These are phyloP conservation scores for Metschnikowia continentalis DNA, from an alignment of 805 yeast species.

Conservation along the genomic window DNA sequence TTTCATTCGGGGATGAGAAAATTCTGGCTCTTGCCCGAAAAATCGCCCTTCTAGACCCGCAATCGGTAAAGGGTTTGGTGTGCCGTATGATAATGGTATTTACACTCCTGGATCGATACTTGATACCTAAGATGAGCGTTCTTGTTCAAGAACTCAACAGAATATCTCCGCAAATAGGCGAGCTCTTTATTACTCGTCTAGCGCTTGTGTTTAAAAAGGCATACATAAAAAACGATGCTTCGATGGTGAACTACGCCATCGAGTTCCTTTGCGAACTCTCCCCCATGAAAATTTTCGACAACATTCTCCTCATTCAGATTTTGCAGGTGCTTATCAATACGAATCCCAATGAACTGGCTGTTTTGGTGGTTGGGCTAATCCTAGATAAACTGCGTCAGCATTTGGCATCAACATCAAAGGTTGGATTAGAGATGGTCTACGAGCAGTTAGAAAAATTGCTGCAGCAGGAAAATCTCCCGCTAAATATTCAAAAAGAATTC, in stretches of 20 bases:
- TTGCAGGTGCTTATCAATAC: constrained; percentile 34
- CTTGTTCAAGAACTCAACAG: constrained; percentile 59
- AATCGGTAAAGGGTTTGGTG: constrained; percentile 44
- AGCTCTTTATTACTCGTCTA: constrained; percentile 48
- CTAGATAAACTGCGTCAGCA: constrained; percentile 50
- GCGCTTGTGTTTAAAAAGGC: constrained; percentile 55
- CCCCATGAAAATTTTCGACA: constrained; percentile 51
- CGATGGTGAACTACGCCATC: constrained; percentile 39
- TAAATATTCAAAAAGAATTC: constrained; percentile 6
- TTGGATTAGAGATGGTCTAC: constrained; percentile 47
- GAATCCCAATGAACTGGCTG: constrained; percentile 49
- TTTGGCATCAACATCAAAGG: constrained; percentile 39
- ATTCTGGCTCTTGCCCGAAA: not conserved
- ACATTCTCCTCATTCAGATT: constrained; percentile 30
- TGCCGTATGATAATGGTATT: constrained; percentile 54
- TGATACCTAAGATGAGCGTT: constrained; percentile 51
- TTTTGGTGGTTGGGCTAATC: constrained; percentile 51
- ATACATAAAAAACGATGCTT: constrained; percentile 28
- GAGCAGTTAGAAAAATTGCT: constrained; percentile 59
- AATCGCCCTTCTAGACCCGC: not conserved
- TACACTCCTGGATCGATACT: constrained; percentile 39
- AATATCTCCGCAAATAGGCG: constrained; percentile 67
- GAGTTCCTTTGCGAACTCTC: constrained; percentile 58
- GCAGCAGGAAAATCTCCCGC: constrained; percentile 42
- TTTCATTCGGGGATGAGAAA: not conserved